Percentiles rank a stretch among this genome's conserved stretches.
phyloP scores from a whole-genome alignment of 495 filamentous ascomycete species.

The Penicillium canescens region DNA sequence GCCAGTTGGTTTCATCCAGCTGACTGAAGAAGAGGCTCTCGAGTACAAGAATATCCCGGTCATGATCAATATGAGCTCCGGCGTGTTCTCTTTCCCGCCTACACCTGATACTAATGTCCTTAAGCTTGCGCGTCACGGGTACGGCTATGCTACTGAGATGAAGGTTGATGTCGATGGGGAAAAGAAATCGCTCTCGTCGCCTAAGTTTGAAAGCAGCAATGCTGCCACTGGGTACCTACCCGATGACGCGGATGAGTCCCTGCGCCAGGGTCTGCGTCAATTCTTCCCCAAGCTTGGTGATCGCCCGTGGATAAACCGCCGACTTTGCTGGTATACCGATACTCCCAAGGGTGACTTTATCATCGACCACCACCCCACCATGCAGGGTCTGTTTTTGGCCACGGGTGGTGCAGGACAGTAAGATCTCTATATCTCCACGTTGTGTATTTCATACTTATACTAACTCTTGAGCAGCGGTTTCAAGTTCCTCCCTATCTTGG shows the following conservation, averaged over 20 bases:
- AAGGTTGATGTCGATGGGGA: conserved; percentile 31
- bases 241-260: conserved; percentile 55
- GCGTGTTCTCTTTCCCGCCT: conserved; percentile 76
- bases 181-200: conserved; percentile 23
- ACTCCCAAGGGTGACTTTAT: conserved; percentile 74
- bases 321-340: conserved; percentile 52
- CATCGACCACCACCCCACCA: conserved; percentile 65
- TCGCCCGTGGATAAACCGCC: conserved; percentile 54
- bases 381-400: conserved; percentile 65
- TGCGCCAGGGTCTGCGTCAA: conserved; percentile 56
- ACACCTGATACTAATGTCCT: conserved; percentile 48
- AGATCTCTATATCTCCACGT: conserved; percentile 8
- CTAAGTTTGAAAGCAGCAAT: conserved; percentile 32
- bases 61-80: conserved; percentile 68
- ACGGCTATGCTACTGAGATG: conserved; percentile 57
- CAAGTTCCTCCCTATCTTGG: conserved; percentile 80
- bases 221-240: conserved; percentile 42
- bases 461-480: conserved; percentile 49
- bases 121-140: conserved; percentile 75
- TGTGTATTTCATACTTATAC: no score
- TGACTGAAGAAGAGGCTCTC: conserved; percentile 62
- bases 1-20: conserved; percentile 64
- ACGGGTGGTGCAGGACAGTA: conserved; percentile 76
- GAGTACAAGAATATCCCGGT: conserved; percentile 61
- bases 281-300: conserved; percentile 59